Base-by-base conservation (phyloP, 768 basidiomycete species). In the Lentinula edodes region DNA sequence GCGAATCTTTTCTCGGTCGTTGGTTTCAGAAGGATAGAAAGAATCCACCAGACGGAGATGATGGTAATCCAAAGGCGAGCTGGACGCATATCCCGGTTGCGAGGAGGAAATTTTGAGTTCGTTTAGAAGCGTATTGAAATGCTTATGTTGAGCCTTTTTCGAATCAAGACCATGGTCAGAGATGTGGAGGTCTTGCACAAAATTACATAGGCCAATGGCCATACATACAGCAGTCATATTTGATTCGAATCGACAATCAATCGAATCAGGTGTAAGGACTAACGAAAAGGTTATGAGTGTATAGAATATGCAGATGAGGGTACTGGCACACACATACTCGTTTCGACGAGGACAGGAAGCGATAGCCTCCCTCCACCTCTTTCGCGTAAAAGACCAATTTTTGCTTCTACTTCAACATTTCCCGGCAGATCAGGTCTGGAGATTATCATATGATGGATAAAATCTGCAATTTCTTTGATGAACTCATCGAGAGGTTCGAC, bases 401-500 rank as follows among this genome's bases (percentile, higher is more conserved):
- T 96, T 2, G 92, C 94, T 73, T 96, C 95, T 9, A 96, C 89
- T 76, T 96, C 95, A 28, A 96, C 82, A 38, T 78, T 78, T 38
- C 84, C 84, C 56, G 66, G 71, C 9, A 82, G 69, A 64, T 84
- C 80, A 18, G 84, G 82, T 23, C 82, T 80, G 5, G 77, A 84
- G 58, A 70, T 83, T 75, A 81, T 84, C 77, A 81, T 86, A 68
- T 88, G 86, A 73, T 86, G 86, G 42, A 95, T 78, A 73, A 93
- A 97, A 75, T 96, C 92, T 41, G 92, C 94, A 60, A 97, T 82
- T 70, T 93, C 91, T 70, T 86, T 86, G 71, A 94, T 93, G 70
- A 97, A 95, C 69, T 96, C 95, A 72, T 97, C 95, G 35, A 93
- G 76, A 1, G 94, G 94, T 70, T 95, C 94, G 54, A 93, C 87